A percentile compares a stretch with the other conserved stretches of the same genome.
These are phyloP conservation scores for Emericellopsis terricola DNA, from an alignment of 495 filamentous ascomycete genomes.

Conservation along the genomic window DNA sequence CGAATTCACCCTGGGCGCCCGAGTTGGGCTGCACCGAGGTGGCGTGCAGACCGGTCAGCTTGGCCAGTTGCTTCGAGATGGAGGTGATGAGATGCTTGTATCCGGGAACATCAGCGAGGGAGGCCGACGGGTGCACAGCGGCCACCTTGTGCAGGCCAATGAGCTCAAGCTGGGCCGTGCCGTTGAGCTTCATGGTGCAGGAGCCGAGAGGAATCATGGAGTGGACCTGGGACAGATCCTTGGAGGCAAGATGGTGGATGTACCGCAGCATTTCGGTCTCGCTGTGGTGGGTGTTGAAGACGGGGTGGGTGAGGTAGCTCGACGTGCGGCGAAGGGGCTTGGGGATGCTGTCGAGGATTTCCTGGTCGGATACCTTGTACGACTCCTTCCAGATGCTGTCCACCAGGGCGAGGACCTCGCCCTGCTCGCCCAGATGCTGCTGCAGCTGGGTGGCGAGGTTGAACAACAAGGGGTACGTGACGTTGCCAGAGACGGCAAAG, in stretches of 20 bases:
- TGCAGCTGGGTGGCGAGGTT: slow-evolving; percentile 10
- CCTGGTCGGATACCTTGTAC: slow-evolving; percentile 3
- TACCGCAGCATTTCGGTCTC: slow-evolving; percentile 93
- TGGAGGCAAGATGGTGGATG: slow-evolving; percentile 86
- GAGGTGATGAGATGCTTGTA: slow-evolving; percentile 53
- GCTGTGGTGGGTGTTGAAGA: slow-evolving; percentile 94
- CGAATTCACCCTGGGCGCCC: slow-evolving; percentile 91
- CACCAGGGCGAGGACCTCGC: slow-evolving; percentile 23
- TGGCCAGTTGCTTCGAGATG: slow-evolving; percentile 57
- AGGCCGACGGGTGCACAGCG: slow-evolving; percentile 71
- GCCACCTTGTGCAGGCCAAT: slow-evolving; percentile 63
- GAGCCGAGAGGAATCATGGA: slow-evolving; percentile 99
- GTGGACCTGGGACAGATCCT: slow-evolving; percentile 86
- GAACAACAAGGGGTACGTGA: no score
- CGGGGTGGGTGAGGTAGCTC: slow-evolving; percentile 70
- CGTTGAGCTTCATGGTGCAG: slow-evolving; percentile 99
- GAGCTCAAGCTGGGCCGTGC: slow-evolving; percentile 26
- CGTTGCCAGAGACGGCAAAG: slow-evolving; percentile 5
- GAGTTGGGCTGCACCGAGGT: slow-evolving; percentile 94
- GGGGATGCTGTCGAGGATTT: slow-evolving; percentile 25
- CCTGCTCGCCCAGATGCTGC: slow-evolving; percentile 28
- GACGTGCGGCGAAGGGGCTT: slow-evolving; percentile 51
- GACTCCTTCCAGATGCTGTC: slow-evolving; percentile 7
- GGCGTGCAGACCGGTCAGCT: slow-evolving; percentile 81
- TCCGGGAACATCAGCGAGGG: slow-evolving; percentile 41